Conservation (phyloP, 2,329 filamentous ascomycete genomes). For the Pseudopyricularia cyperi region DNA sequence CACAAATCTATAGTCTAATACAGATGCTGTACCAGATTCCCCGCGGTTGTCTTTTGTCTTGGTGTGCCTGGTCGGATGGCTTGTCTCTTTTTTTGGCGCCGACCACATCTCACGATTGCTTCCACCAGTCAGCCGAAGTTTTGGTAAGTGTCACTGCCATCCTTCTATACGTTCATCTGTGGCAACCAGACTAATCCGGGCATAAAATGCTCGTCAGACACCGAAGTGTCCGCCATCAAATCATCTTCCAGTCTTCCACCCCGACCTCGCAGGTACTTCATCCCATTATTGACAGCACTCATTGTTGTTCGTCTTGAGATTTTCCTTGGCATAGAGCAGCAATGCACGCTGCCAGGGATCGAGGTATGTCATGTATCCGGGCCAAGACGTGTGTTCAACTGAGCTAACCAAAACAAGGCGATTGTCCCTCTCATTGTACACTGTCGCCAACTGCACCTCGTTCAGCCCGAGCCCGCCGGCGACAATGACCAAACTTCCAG, state of each 20-base stretch:
- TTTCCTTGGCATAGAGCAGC: conserved; percentile 31
- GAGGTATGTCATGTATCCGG: conserved; percentile 22
- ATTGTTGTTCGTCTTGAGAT: conserved; percentile 34
- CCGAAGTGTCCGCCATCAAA: not conserved
- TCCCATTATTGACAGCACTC: conserved; percentile 28
- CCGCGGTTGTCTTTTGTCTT: conserved; percentile 34
- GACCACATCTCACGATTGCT: conserved; percentile 32
- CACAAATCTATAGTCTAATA: too few species aligned
- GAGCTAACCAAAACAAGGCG: not conserved
- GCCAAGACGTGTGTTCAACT: not conserved
- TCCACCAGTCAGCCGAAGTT: conserved; percentile 32
- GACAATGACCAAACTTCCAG: not conserved
- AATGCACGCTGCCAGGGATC: conserved; percentile 35
- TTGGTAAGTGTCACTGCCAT: conserved; percentile 17
- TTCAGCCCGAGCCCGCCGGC: not conserved
- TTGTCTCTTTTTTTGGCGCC: conserved; percentile 21
- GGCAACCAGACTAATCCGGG: not conserved
- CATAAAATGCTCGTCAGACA: not conserved
- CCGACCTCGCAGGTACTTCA: conserved; percentile 31
- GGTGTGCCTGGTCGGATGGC: conserved; percentile 30
- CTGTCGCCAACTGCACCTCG: not conserved
- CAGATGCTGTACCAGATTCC: conserved; percentile 22
- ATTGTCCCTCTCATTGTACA: not conserved
- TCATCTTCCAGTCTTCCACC: conserved; percentile 1
- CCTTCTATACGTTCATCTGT: not conserved